Base-by-base conservation (phyloP, 2,329 filamentous ascomycete species). In the Claviceps humidiphila region DNA sequence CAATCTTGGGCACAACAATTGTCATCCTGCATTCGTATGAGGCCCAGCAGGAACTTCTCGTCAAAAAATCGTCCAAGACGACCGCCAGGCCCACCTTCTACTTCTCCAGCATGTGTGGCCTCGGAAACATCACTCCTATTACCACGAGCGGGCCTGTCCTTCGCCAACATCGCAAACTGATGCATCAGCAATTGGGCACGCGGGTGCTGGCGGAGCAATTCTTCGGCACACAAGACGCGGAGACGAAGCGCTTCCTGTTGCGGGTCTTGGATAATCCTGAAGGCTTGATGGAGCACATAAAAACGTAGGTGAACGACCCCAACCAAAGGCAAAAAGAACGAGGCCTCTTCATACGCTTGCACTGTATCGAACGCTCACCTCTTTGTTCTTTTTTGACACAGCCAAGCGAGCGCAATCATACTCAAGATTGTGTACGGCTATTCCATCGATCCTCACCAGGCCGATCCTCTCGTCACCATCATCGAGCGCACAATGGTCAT, bases 21-120 rank as follows among this genome's bases (percentile, higher is more conserved):
- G 57, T 74, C 9, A 60, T 74, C n/a, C 55, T 74, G 5, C 69
- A 72, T 52, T 68, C 69, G 44, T 48, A 56, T 2, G 54, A 61
- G 0, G 53, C 68, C 0, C 69, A 68, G 0, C 55, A 63, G 4
- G 67, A 73, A n/a, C 56, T 74, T 0, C 51, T 74, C 38, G 65
- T 68, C 17, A 66, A 65, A 51, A 59, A 63, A 14, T 63, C 68
- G 0, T 58, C 54, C 2, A 66, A 64, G 34, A 61, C 68, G 47
- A 69, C 70, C 1, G 66, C 61, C 0, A 59, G 70, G 34, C 68
- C 69, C 0, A 4, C 0, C 1, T 34, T 22, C 3, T 11, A n/a
- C 24, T 43, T 44, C 37, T 11, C 48, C 24, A 37, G 20, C 14
- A n/a, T 50, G 17, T 50, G 48, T 16, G 48, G 48, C 3, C 30